Conservation (phyloP, 164 flowering plant genomes). For the Amborella trichopoda region DNA sequence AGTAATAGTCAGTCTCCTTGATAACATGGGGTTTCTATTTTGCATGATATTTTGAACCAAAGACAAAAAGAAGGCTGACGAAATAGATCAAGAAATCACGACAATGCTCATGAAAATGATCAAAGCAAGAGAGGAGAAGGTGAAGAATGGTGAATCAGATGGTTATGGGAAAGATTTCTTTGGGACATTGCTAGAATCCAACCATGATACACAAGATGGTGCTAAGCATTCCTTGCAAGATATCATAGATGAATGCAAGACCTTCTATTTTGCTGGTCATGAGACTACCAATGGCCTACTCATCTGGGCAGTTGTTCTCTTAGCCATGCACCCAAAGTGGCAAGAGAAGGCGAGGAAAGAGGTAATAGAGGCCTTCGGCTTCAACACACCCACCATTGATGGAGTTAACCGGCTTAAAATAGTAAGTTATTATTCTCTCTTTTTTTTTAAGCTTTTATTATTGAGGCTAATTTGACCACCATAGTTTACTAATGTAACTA, state of each 20-base stretch:
- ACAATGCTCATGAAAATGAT: neutral
- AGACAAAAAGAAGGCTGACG: neutral
- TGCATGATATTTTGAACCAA: slow-evolving; percentile 1
- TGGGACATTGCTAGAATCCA: slow-evolving; percentile 12
- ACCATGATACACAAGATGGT: slow-evolving; percentile 1
- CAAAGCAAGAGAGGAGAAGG: slow-evolving; percentile 1
- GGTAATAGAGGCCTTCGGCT: slow-evolving; percentile 5
- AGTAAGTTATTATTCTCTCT: neutral
- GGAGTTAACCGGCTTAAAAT: slow-evolving; percentile 3
- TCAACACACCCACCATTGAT: slow-evolving; percentile 2
- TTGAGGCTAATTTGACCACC: too few relatives aligned
- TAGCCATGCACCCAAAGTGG: slow-evolving; percentile 3
- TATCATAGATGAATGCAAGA: slow-evolving; percentile 5
- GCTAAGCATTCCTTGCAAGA: too few relatives aligned
- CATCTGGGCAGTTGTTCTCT: slow-evolving; percentile 2
- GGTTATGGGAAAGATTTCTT: too few relatives aligned
- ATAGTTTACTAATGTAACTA: too few relatives aligned
- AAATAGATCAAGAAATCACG: neutral
- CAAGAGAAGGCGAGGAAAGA: slow-evolving; percentile 7
- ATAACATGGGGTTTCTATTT: neutral
- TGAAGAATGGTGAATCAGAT: slow-evolving; percentile 3
- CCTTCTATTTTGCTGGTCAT: slow-evolving; percentile 9
- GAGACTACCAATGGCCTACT: slow-evolving; percentile 4
- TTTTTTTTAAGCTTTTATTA: too few relatives aligned
- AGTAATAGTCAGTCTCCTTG: too few relatives aligned